Evolutionary conservation across 495 filamentous ascomycete species (phyloP).

Genomic region (Sordaria brevicollis): DNA sequence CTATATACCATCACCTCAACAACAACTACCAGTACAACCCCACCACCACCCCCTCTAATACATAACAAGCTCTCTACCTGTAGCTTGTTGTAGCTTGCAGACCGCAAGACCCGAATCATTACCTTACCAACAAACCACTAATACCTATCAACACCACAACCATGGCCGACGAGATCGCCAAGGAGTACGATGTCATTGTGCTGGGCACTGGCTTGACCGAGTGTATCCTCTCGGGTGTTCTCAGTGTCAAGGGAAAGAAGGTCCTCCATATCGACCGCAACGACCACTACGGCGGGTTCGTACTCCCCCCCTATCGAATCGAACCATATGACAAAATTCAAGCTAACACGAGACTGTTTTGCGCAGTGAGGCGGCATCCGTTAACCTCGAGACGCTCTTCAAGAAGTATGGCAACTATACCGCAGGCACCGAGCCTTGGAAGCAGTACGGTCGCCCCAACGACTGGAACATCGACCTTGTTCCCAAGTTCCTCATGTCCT

Average conservation of each 20-base stretch:
- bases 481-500: conserved; percentile 96
- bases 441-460: conserved; percentile 90
- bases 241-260: conserved; percentile 98
- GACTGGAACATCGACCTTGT: conserved; percentile 99
- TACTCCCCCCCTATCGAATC: conserved; percentile 14
- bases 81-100: background rate
- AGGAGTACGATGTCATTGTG: conserved; percentile 96
- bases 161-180: conserved; percentile 88
- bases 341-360: conserved; percentile 23
- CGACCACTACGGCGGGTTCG: conserved; percentile 96
- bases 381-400: conserved; percentile 92
- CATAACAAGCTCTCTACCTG: background rate
- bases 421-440: conserved; percentile 85
- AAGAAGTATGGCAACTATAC: conserved; percentile 82
- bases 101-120: background rate
- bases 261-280: conserved; percentile 98
- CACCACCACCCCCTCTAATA: background rate
- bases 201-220: conserved; percentile 97
- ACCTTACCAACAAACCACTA: background rate
- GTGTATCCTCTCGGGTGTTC: conserved; percentile 94
- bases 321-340: background rate
- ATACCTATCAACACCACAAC: background rate
- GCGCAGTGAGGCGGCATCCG: conserved; percentile 78
- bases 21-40: background rate
- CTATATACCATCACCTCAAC: background rate